These are phyloP conservation scores for Fragaria nilgerrensis DNA, from an alignment of 306 rosid genomes.

Conservation along the genomic window DNA sequence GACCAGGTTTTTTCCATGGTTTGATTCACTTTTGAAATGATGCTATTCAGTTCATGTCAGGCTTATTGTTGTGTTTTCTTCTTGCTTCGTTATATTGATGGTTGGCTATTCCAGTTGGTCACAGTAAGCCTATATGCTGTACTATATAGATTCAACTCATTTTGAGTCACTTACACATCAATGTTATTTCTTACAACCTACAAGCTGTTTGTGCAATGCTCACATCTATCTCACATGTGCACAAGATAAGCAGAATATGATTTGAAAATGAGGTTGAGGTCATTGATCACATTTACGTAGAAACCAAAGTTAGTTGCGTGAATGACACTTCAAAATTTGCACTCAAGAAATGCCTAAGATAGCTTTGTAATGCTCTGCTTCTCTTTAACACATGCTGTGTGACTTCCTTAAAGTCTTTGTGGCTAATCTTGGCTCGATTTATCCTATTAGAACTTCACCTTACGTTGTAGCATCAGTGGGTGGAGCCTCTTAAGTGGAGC, in stretches of 20 bases:
- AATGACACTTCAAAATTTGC: not conserved
- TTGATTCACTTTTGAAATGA: conserved; percentile 41
- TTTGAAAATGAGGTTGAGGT: not conserved
- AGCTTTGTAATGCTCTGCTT: not conserved
- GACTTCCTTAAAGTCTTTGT: not conserved
- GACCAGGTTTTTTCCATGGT: conserved; percentile 37
- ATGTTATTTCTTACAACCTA: not conserved
- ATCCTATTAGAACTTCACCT: too few relatives aligned
- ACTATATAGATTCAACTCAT: conserved; percentile 26
- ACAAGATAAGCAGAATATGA: not conserved
- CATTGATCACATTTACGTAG: not conserved
- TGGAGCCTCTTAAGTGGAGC: too few relatives aligned
- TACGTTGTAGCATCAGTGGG: too few relatives aligned
- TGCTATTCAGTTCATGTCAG: conserved; percentile 32
- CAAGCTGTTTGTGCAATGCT: conserved; percentile 11
- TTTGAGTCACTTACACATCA: conserved; percentile 17
- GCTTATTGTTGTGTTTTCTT: conserved; percentile 38
- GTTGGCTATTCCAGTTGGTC: conserved; percentile 27
- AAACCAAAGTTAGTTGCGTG: not conserved
- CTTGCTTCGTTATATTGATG: conserved; percentile 45
- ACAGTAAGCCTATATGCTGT: conserved; percentile 35
- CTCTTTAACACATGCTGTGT: not conserved
- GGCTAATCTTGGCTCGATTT: too few relatives aligned
- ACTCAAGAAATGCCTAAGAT: not conserved
- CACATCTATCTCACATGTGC: conserved; percentile 6